Evolutionary conservation across 2,329 filamentous ascomycete genomes (phyloP), one percentile per base, ranked within the genome.

Genomic region (Fusarium solani-melongenae): DNA sequence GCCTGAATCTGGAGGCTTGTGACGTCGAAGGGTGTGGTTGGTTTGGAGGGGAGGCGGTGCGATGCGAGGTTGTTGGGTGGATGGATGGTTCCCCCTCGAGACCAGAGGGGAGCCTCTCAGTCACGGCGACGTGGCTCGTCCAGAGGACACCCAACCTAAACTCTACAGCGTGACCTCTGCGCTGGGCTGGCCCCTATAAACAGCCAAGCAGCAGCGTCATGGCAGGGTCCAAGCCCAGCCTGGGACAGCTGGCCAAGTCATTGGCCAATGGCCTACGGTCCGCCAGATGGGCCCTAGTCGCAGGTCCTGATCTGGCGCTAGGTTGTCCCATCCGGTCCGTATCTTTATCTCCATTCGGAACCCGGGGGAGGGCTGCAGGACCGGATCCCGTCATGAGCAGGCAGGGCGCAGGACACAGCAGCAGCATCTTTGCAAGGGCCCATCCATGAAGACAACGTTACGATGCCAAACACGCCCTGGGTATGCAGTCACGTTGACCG

Each of bases 71-170:
- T 71, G 72, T 61, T 61, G 64, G 60, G 61, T 70, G 66, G 62
- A 56, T 63, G 61, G 66, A 55, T 61, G 57, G 64, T 39, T 64
- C 34, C 62, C 53, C 44, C 55, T 64, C 33, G 36, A 49, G n/a
- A 57, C 58, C 22, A 33, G 55, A 51, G 46, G 24, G 46, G 46
- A 59, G 46, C 55, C 39, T 62, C 58, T 53, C 59, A 61, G 64
- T 70, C 61, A 58, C 49, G 70, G 73, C 74, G 74, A 77, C 76
- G 76, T 77, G 76, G 72, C 76, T 51, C 75, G 55, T 76, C 63
- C 59, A 74, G 51, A 58, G 69, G 67, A 56, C 56, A 64, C 57
- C 39, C 38, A 62, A 24, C 20, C 31, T 20, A 62, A 27, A 39
- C 34, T 36, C 36, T 58, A 60, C 53, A 51, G 51, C 36, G 56